Percentiles rank a stretch among this genome's conserved stretches.
Evolutionary conservation across 2,329 filamentous ascomycete genomes (phyloP).

Genomic region (Juglanconis oblonga): DNA sequence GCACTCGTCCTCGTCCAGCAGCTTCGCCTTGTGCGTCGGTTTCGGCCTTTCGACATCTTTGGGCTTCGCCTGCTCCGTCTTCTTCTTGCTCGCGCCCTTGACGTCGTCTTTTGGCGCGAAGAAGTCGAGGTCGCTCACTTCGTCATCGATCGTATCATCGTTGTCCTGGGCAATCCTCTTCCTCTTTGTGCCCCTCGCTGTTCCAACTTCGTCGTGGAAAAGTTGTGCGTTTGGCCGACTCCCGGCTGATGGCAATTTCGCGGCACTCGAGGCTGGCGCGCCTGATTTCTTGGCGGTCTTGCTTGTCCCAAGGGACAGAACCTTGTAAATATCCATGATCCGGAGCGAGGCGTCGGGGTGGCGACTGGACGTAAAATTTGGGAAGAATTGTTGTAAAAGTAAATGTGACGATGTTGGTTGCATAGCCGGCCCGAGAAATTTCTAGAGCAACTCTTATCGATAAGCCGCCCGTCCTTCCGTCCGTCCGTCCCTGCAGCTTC

Average conservation of each 20-base stretch:
- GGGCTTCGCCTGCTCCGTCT: conserved; percentile 19
- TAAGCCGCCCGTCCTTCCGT: neutral
- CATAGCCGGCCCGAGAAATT: conserved; percentile 13
- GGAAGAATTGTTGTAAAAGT: neutral
- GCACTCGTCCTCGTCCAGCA: conserved; percentile 67
- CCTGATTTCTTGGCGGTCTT: conserved; percentile 41
- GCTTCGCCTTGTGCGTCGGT: conserved; percentile 29
- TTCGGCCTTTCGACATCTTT: conserved; percentile 24
- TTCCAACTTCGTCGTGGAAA: conserved; percentile 55
- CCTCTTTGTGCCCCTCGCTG: conserved; percentile 48
- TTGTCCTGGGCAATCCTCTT: conserved; percentile 44
- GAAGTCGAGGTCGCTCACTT: conserved; percentile 53
- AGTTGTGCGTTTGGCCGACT: conserved; percentile 66
- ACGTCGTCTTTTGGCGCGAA: conserved; percentile 49
- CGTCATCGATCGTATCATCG: conserved; percentile 30
- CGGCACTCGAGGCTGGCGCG: conserved; percentile 29
- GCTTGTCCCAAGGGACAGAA: conserved; percentile 69
- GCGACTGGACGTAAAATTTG: neutral
- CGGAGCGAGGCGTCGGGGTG: neutral
- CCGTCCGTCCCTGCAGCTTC: neutral
- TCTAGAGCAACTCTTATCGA: conserved; percentile 14
- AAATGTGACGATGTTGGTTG: neutral
- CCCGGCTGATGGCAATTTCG: conserved; percentile 62
- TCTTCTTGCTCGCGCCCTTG: conserved; percentile 19
- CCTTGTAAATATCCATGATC: conserved; percentile 69